Evolutionary conservation across 1,284 basidiomycete genomes (phyloP), one percentile per base, ranked within the genome.

Genomic region (Neonothopanus nambi): DNA sequence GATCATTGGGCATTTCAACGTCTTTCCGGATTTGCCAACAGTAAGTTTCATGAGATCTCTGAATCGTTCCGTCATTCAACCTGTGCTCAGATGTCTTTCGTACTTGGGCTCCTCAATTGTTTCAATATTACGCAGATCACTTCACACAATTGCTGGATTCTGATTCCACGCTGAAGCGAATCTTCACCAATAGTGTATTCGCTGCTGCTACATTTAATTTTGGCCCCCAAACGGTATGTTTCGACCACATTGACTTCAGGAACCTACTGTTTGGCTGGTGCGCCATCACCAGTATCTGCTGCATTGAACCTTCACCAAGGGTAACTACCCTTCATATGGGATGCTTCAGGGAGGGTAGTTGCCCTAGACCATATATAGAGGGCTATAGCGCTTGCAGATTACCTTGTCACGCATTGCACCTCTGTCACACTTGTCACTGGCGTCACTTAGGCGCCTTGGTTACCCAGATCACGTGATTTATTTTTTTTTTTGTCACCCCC

Each of bases 151-250:
- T 38, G 13, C 47, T 48, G 5, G 37, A 28, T 28, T 28, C 26
- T 11, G 26, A 28, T 11, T 11, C 26, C 11, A 5, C 26, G 5
- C 26, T 18, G 20, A 8, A 33, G 17, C 50, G 5, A 6, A 3
- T 37, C 24, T 51, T 51, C 35, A 18, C 7, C 5, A 51, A 51
- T 41, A 43, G 40, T 20, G 20, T 44, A 6, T 51, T 51, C 18
- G 13, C 50, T 18, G 20, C 28, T 21, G 39, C 41, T 3, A 23
- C 40, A 18, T 51, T 12, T 5, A 51, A 51, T 26, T 51, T 40
- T 18, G 50, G 50, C 12, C 40, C 40, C 13, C 21, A 44, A 24
- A 13, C 24, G 21, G 42, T 44, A 8, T 44, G 7, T 44, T 44
- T 44, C 17, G 6, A 15, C 11, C 41, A 51, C 40, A 23, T 37